phyloP scores from a whole-genome alignment of 2,329 filamentous ascomycete species.

The Cladophialophora bantiana region DNA sequence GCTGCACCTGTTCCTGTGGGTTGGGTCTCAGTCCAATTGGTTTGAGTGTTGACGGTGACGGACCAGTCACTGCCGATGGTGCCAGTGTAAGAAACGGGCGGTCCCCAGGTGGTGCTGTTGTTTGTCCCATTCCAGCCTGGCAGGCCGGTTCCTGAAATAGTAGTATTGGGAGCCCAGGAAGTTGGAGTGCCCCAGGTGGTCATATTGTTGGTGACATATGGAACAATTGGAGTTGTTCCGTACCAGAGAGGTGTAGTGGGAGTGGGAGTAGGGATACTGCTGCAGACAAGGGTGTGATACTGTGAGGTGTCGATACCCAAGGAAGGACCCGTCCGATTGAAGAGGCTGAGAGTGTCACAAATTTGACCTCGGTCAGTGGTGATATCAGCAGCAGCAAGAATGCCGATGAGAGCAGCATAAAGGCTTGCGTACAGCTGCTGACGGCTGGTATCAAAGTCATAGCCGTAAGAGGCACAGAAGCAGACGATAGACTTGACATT shows the following conservation, averaged over 20 bases:
- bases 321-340: constrained; percentile 30
- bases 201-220: constrained; percentile 24
- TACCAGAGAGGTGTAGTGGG: constrained; percentile 22
- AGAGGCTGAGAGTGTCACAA: constrained; percentile 34
- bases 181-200: constrained; percentile 27
- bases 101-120: constrained; percentile 24
- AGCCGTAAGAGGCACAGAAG: constrained; percentile 32
- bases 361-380: constrained; percentile 31
- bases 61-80: constrained; percentile 28
- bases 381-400: constrained; percentile 31
- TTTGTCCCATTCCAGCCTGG: constrained; percentile 16
- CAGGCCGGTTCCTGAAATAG: constrained; percentile 14
- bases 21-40: constrained; percentile 17
- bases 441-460: constrained; percentile 33
- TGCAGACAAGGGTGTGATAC: constrained; percentile 32
- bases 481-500: constrained; percentile 30
- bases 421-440: constrained; percentile 29
- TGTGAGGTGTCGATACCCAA: constrained; percentile 32
- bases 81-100: constrained; percentile 22
- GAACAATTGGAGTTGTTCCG: constrained; percentile 22
- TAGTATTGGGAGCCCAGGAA: constrained; percentile 24
- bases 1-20: constrained; percentile 19
- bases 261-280: constrained; percentile 24
- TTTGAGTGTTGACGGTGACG: constrained; percentile 13
- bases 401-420: constrained; percentile 32